A percentile compares a stretch with the other conserved stretches of the same genome.
Conservation (phyloP, 176 grass and related monocot genomes). For the Ampelocalamus luodianensis region DNA sequence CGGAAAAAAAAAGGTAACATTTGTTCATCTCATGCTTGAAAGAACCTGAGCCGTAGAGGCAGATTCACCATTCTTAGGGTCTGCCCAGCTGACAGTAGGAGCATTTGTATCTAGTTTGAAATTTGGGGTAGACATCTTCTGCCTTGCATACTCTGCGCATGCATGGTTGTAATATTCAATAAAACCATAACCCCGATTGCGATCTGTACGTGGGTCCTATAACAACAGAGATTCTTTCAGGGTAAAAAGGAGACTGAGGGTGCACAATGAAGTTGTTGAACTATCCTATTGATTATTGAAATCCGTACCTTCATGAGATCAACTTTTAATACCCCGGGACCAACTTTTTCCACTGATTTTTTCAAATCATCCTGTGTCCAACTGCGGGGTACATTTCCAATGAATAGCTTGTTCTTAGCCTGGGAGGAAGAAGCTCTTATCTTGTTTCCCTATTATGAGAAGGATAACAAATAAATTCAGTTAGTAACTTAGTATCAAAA, state of each 20-base stretch:
- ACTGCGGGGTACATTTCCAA: conserved; percentile 83
- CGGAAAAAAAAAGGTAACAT: neutral
- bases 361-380: conserved; percentile 81
- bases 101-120: conserved; percentile 87
- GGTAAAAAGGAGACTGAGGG: conserved; percentile 25
- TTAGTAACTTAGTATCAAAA: neutral
- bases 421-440: conserved; percentile 78
- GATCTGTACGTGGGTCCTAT: conserved; percentile 59
- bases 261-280: conserved; percentile 19
- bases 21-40: conserved; percentile 34
- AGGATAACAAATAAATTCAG: conserved; percentile 30
- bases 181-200: conserved; percentile 81
- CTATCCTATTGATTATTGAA: conserved; percentile 8
- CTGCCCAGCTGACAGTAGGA: conserved; percentile 88
- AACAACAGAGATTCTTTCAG: conserved; percentile 28
- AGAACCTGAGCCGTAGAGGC: conserved; percentile 66
- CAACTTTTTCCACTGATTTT: conserved; percentile 69
- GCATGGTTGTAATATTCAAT: conserved; percentile 93
- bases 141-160: conserved; percentile 85
- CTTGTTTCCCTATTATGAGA: conserved; percentile 64
- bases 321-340: conserved; percentile 78
- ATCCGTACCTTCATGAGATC: conserved; percentile 73
- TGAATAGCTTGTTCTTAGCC: conserved; percentile 86
- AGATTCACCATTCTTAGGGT: conserved; percentile 65
- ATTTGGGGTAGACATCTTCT: conserved; percentile 77